Percentiles rank a stretch among this genome's conserved stretches.
These are phyloP conservation scores for Brettanomyces bruxellensis DNA, from an alignment of 805 yeast genomes.

Conservation along the genomic window DNA sequence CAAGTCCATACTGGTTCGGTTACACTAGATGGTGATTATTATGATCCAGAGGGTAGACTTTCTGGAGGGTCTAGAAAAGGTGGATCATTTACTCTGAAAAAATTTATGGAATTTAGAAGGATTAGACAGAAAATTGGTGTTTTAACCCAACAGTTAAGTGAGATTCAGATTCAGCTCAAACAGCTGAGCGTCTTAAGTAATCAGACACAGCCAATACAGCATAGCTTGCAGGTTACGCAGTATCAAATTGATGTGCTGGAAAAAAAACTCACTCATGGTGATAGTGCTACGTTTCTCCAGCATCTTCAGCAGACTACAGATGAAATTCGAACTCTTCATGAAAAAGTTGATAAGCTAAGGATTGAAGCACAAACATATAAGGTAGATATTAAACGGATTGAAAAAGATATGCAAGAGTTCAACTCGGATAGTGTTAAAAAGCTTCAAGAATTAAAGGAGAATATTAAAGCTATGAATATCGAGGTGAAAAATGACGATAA, in stretches of 20 bases:
- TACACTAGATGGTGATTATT: constrained; percentile 86
- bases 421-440: constrained; percentile 72
- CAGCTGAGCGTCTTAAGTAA: constrained; percentile 35
- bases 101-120: constrained; percentile 49
- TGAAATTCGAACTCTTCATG: constrained; percentile 37
- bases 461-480: constrained; percentile 33
- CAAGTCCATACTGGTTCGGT: constrained; percentile 72
- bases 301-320: constrained; percentile 31
- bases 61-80: constrained; percentile 86
- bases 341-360: constrained; percentile 29
- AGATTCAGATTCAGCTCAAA: constrained; percentile 31
- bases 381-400: constrained; percentile 43
- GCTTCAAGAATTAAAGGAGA: constrained; percentile 51
- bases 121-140: constrained; percentile 34
- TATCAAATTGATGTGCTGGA: constrained; percentile 53
- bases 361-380: constrained; percentile 24
- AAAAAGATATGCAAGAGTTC: constrained; percentile 77
- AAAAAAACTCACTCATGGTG: constrained; percentile 45
- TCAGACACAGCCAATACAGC: constrained; percentile 47
- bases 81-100: constrained; percentile 47
- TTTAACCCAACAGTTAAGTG: constrained; percentile 31
- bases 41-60: constrained; percentile 92
- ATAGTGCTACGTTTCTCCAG: constrained; percentile 43
- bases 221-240: constrained; percentile 43
- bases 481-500: constrained; percentile 29